A percentile compares a stretch with the other conserved stretches of the same genome.
These are phyloP conservation scores for Spiromastix sp. DNA, from an alignment of 2,329 filamentous ascomycete genomes.

Conservation along the genomic window DNA sequence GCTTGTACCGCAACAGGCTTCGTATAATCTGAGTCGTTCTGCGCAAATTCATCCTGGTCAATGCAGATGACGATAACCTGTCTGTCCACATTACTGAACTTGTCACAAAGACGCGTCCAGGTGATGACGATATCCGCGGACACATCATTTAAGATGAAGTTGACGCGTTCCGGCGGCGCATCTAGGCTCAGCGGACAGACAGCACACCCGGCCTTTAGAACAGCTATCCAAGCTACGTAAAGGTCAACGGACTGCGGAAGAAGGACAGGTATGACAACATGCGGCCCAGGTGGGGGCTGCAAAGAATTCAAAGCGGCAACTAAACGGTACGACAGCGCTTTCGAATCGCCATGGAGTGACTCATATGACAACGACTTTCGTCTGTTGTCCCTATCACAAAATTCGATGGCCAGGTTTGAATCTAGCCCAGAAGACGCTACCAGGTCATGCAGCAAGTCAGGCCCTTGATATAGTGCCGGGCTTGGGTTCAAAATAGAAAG, in stretches of 20 bases:
- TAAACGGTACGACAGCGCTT: conserved; percentile 46
- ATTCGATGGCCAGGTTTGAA: conserved; percentile 51
- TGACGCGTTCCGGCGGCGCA: conserved; percentile 63
- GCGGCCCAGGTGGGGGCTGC: conserved; percentile 5
- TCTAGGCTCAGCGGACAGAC: conserved; percentile 80
- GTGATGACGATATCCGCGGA: conserved; percentile 59
- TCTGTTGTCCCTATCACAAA: conserved; percentile 40
- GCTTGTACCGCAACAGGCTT: conserved; percentile 12
- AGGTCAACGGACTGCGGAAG: conserved; percentile 66
- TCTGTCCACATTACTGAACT: conserved; percentile 13
- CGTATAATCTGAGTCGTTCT: conserved; percentile 2
- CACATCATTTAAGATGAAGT: conserved; percentile 73
- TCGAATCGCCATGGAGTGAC: conserved; percentile 50
- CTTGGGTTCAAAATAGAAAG: conserved; percentile 50
- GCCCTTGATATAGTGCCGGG: conserved; percentile 44
- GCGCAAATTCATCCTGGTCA: conserved; percentile 24
- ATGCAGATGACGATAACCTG: conserved; percentile 22
- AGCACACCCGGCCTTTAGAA: conserved; percentile 70
- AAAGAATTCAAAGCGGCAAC: conserved; percentile 16
- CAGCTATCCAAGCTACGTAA: conserved; percentile 66
- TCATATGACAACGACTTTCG: conserved; percentile 48
- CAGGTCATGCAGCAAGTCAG: conserved; percentile 51
- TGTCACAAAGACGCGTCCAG: conserved; percentile 25
- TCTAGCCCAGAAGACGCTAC: conserved; percentile 37
- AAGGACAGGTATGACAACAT: conserved; percentile 59